Evolutionary conservation across 2,329 filamentous ascomycete species (phyloP).

Genomic region (Phialophora macrospora): DNA sequence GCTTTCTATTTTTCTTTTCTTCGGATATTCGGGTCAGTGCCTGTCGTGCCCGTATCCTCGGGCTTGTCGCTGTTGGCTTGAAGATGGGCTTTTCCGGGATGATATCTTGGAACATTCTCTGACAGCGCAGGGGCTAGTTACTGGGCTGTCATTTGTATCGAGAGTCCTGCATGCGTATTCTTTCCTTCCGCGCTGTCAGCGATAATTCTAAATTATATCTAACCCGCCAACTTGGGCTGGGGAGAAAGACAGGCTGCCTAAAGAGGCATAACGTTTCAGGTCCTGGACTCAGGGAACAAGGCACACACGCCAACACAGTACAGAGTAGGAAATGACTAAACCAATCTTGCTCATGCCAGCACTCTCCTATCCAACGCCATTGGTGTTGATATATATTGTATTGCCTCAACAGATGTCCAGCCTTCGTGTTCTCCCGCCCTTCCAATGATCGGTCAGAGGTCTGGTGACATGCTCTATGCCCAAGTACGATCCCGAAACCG

Average conservation of each 20-base stretch:
- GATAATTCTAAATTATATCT: conserved; percentile 7
- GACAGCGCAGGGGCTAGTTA: conserved; percentile 8
- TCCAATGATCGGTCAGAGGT: background rate
- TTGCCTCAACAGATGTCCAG: background rate
- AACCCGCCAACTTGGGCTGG: conserved; percentile 12
- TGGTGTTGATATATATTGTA: background rate
- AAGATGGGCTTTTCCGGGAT: background rate
- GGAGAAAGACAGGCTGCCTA: conserved; percentile 10
- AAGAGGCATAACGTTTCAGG: conserved; percentile 12
- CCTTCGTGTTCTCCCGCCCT: background rate
- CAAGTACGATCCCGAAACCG: too few relatives aligned
- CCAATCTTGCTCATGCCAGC: background rate
- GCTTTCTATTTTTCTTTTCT: conserved; percentile 1
- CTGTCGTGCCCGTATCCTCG: conserved; percentile 3
- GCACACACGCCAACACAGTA: background rate
- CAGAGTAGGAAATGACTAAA: conserved; percentile 3
- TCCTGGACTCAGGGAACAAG: background rate
- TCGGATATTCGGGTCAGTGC: conserved; percentile 13
- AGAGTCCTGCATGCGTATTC: conserved; percentile 7
- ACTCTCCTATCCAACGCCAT: background rate
- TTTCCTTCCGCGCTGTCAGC: conserved; percentile 10
- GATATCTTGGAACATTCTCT: conserved; percentile 10
- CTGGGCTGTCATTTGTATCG: conserved; percentile 14
- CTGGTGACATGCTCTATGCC: background rate
- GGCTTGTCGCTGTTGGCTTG: conserved; percentile 2